Base-by-base conservation (phyloP, 2,329 filamentous ascomycete genomes). In the Cladorrhinum sp. region DNA sequence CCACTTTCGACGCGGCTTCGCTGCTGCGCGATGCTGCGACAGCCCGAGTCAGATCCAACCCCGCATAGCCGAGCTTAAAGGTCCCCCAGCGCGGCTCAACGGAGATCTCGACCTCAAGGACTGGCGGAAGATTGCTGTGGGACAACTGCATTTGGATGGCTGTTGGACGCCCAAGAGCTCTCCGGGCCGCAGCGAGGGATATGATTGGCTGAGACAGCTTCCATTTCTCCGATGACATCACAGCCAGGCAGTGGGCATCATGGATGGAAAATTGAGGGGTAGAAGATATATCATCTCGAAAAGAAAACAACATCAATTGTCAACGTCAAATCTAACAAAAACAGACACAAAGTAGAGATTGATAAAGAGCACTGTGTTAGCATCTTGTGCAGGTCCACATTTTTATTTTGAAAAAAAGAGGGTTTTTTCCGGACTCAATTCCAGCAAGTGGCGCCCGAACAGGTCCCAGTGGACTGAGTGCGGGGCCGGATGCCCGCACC, bases 221-320 rank as follows among this genome's bases (percentile, higher is more conserved):
- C 53, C 53, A 27, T 56, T 23, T 45, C 53, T 38, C 53, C 53
- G 53, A 56, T 56, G 53, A 56, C 53, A 56, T 56, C 53, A 56
- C 53, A 27, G 24, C 20, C 9, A 22, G 23, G 3, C 12, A 56
- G 52, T 4, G 52, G 18, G n/a, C 24, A 29, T 56, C 25, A n/a
- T 27, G 41, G 10, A 3, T 22, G 38, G 13, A 20, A 49, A 22
- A 5, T 27, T 45, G n/a, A 20, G n/a, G n/a, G n/a, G n/a, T n/a
- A 7, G 20, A 50, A 50, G 23, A 20, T 7, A 50, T 49, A 18
- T 10, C 3, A 7, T 49, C 4, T 7, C 45, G 18, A 9, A 38
- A 9, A 38, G 16, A 8, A 38, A 38, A 20, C 45, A 16, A 32
- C 32, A 55, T 23, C 52, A 55, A 36, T 36, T 36, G 12, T 36